Evolutionary conservation across 2,329 filamentous ascomycete species (phyloP), one percentile per base, ranked within the genome.

Genomic region (Zymoseptoria pseudotritici): DNA sequence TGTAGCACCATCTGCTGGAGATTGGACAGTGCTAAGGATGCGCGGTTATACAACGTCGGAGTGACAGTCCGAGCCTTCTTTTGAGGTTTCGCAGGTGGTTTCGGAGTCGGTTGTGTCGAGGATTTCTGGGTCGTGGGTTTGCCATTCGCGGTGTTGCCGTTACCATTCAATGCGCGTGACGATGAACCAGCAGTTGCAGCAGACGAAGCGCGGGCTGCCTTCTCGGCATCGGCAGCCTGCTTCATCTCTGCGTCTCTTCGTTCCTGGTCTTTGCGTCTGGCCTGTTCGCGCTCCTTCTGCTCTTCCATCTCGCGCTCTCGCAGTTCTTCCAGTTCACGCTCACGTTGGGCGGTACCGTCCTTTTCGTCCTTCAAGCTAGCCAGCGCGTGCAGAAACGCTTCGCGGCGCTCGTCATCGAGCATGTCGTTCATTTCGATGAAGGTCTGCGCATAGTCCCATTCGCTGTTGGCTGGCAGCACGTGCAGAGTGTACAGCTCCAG

Each of bases 401-500:
- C 91, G 63, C 90, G 86, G 52, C 90, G 85, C 77, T 97, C 94
- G 56, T 97, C 93, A 72, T 97, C 93, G 1, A 99, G 82, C 24
- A 96, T 85, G 53, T 93, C 86, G 73, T 87, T 94, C 70, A 91
- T 85, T 69, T 82, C 85, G 70, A 97, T 95, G 73, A 97, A 97
- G 67, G 96, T 90, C 61, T 86, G 84, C 3, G 94, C 91, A 69
- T 97, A 97, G 60, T 96, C 90, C 94, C 94, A 99, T 76, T 97
- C 91, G 58, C 90, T 86, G 68, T 97, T 97, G 57, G 91, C 84
- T 4, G 93, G 86, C n/a, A 99, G 84, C 7, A 97, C 90, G 71
- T 99, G 94, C 4, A 99, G 82, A 1, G 91, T 95, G 74, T 97
- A 99, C 8, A 99, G 82, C 76, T 99, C 94, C 55, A 99, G 84